Evolutionary conservation across 2,329 filamentous ascomycete genomes (phyloP).

Genomic region (Hymenoscyphus repandus): DNA sequence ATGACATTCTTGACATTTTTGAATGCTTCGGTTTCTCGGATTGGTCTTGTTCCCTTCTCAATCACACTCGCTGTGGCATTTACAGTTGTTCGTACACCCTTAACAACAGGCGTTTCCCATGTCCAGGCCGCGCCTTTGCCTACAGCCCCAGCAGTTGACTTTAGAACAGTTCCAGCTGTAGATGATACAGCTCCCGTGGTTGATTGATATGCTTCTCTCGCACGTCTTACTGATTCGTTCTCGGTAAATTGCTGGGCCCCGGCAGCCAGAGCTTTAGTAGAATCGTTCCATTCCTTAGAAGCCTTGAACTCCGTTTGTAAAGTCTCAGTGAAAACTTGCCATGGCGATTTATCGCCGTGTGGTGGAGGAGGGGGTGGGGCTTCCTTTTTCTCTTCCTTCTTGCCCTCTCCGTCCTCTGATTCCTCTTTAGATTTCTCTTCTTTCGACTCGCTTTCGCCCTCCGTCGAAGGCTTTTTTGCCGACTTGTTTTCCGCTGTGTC

Average conservation of each 20-base stretch:
- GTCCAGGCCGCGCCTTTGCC: conserved; percentile 93
- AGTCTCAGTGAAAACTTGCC: conserved; percentile 99
- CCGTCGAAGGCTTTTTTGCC: conserved; percentile 18
- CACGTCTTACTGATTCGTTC: conserved; percentile 83
- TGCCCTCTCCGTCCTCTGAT: conserved; percentile 35
- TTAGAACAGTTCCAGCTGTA: conserved; percentile 73
- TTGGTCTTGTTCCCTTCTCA: conserved; percentile 91
- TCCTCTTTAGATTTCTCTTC: conserved; percentile 20
- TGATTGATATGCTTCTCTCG: conserved; percentile 79
- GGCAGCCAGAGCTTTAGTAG: conserved; percentile 87
- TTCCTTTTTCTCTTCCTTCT: conserved; percentile 50
- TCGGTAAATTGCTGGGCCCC: conserved; percentile 88
- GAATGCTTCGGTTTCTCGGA: conserved; percentile 90
- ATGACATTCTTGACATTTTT: conserved; percentile 94
- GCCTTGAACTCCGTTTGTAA: conserved; percentile 89
- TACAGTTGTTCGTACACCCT: conserved; percentile 82
- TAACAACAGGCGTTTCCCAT: conserved; percentile 92
- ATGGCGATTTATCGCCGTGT: conserved; percentile 95
- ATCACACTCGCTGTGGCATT: conserved; percentile 80
- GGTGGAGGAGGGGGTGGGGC: conserved; percentile 82
- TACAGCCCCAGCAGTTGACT: conserved; percentile 78
- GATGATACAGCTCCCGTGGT: conserved; percentile 78
- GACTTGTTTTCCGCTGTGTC: conserved; percentile 18
- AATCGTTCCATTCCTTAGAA: conserved; percentile 99
- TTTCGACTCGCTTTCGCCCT: conserved; percentile 14